A percentile compares a stretch with the other conserved stretches of the same genome.
Conservation (phyloP, 2,329 filamentous ascomycete genomes). For the Hymenoscyphus fructigenus region DNA sequence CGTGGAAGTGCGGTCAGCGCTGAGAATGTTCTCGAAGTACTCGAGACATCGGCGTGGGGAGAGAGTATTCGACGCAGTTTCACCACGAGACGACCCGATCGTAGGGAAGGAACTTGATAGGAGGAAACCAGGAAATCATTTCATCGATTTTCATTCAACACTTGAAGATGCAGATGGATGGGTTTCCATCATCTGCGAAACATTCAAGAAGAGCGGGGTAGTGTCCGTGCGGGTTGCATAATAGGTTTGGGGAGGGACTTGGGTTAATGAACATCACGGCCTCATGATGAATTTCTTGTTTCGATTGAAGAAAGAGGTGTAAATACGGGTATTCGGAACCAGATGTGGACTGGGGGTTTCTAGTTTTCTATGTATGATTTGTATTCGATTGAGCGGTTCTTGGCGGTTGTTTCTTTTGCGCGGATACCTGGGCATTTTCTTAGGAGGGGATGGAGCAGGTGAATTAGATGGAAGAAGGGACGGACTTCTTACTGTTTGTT, state of each 20-base stretch:
- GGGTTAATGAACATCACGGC: slow-evolving; percentile 18
- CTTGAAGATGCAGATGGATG: slow-evolving; percentile 1
- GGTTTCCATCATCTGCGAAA: slow-evolving; percentile 1
- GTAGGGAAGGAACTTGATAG: slow-evolving; percentile 16
- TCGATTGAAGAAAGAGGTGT: slow-evolving; percentile 6
- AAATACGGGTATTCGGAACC: background rate
- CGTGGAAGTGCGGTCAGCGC: slow-evolving; percentile 70
- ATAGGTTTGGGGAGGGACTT: slow-evolving; percentile 20
- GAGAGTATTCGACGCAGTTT: slow-evolving; percentile 89
- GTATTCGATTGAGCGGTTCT: slow-evolving; percentile 3
- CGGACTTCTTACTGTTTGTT: slow-evolving; percentile 12
- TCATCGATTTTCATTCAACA: background rate
- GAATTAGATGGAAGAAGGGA: background rate
- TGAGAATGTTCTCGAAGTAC: slow-evolving; percentile 76
- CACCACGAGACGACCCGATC: slow-evolving; percentile 56
- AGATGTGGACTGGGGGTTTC: background rate
- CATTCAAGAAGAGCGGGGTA: slow-evolving; percentile 6
- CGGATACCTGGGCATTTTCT: background rate
- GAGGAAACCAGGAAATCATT: background rate
- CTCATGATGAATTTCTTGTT: slow-evolving; percentile 17
- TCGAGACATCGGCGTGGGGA: slow-evolving; percentile 90
- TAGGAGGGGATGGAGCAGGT: background rate
- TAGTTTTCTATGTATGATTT: slow-evolving; percentile 14
- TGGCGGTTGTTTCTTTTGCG: background rate
- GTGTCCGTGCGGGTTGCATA: slow-evolving; percentile 27